These are phyloP conservation scores for Phytophthora colocasiae DNA, from an alignment of 352 stramenopile genomes.

Conservation along the genomic window DNA sequence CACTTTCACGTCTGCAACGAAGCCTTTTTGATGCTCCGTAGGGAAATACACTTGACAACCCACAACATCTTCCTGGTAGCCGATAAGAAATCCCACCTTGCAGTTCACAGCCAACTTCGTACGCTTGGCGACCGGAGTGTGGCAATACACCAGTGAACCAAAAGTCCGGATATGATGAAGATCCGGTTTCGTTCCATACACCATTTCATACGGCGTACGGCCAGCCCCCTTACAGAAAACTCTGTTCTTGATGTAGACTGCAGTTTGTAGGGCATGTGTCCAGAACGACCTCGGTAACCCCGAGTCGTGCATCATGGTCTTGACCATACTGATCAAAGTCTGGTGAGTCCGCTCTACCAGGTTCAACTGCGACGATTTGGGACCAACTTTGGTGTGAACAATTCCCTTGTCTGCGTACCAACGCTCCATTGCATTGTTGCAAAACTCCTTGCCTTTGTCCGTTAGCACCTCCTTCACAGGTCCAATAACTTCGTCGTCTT, in stretches of 20 bases:
- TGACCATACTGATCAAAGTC: conserved; percentile 9
- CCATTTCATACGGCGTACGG: conserved; percentile 3
- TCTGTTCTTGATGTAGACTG: conserved; percentile 19
- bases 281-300: conserved; percentile 12
- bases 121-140: neutral
- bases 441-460: conserved; percentile 22
- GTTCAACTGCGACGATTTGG: conserved; percentile 13
- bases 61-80: neutral
- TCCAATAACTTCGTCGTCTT: neutral
- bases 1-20: neutral
- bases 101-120: neutral
- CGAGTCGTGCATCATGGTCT: conserved; percentile 24
- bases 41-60: neutral
- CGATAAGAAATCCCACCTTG: neutral
- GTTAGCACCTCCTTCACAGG: conserved; percentile 3
- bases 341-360: conserved; percentile 11
- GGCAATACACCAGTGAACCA: conserved; percentile 7
- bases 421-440: conserved; percentile 4
- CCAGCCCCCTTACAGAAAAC: conserved; percentile 13
- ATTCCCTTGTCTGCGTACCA: conserved; percentile 9
- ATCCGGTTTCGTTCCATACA: conserved; percentile 10
- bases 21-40: neutral
- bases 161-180: conserved; percentile 15
- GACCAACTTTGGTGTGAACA: conserved; percentile 3
- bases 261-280: conserved; percentile 8